A percentile compares a stretch with the other conserved stretches of the same genome.
These are phyloP conservation scores for Vanderwaltozyma yarrowii DNA, from an alignment of 805 yeast species.

Conservation along the genomic window DNA sequence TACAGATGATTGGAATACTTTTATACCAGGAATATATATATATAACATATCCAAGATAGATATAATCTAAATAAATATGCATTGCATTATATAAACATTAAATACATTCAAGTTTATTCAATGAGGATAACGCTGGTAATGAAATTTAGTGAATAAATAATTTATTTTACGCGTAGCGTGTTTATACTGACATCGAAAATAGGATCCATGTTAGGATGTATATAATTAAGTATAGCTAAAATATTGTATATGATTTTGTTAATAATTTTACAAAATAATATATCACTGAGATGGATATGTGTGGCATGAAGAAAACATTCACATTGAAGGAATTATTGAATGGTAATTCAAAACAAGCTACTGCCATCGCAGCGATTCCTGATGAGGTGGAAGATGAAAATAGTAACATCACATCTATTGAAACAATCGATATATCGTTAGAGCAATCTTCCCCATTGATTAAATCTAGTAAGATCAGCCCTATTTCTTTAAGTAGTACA, in stretches of 20 bases:
- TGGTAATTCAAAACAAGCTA: slow-evolving; percentile 11
- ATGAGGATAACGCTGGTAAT: too few relatives aligned
- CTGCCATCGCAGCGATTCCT: too few relatives aligned
- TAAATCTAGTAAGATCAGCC: slow-evolving; percentile 3
- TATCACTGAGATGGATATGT: background rate
- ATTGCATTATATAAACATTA: too few relatives aligned
- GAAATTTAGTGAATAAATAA: too few relatives aligned
- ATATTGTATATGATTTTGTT: too few relatives aligned
- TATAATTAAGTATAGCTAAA: too few relatives aligned
- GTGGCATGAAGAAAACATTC: slow-evolving; percentile 9
- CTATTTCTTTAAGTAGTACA: slow-evolving; percentile 2
- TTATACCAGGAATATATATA: slow-evolving; percentile 56
- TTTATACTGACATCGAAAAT: too few relatives aligned
- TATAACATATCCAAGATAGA: slow-evolving; percentile 23
- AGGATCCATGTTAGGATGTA: too few relatives aligned
- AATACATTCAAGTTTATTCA: too few relatives aligned
- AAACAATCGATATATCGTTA: slow-evolving; percentile 4
- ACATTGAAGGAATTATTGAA: slow-evolving; percentile 12
- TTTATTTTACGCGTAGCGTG: too few relatives aligned
- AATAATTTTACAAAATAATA: too few relatives aligned
- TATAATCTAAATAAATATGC: too few relatives aligned
- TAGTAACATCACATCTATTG: background rate
- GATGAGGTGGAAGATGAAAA: background rate
- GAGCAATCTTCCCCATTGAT: slow-evolving; percentile 6
- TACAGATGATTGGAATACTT: slow-evolving; percentile 32